phyloP scores from a whole-genome alignment of 257 asterid genomes.

The Petrea volubilis region DNA sequence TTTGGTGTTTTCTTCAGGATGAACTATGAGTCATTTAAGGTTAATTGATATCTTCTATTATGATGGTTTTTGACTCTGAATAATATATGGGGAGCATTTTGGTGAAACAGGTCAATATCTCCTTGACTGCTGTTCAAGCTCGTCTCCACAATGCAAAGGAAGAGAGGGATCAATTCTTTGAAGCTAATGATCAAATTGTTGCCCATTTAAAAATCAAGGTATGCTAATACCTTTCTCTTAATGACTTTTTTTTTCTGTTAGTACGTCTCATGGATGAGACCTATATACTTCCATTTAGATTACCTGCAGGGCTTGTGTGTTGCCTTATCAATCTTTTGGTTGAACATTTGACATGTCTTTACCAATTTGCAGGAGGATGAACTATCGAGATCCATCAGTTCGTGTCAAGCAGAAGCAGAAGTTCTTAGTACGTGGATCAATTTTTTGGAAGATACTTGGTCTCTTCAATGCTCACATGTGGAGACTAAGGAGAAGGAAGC shows the following conservation, averaged over 20 bases:
- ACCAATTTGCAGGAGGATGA: slow-evolving; percentile 74
- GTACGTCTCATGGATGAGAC: background rate
- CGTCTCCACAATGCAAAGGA: slow-evolving; percentile 83
- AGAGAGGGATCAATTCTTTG: slow-evolving; percentile 96
- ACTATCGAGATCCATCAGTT: slow-evolving; percentile 59
- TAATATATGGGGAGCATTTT: slow-evolving; percentile 25
- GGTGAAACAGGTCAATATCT: slow-evolving; percentile 67
- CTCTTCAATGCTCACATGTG: slow-evolving; percentile 71
- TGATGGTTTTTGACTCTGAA: background rate
- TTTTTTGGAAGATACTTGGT: slow-evolving; percentile 96
- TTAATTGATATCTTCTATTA: slow-evolving; percentile 1
- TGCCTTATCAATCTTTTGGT: slow-evolving; percentile 18
- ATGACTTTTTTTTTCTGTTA: slow-evolving; percentile 9
- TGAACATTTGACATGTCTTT: slow-evolving; percentile 13
- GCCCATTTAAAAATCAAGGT: slow-evolving; percentile 90
- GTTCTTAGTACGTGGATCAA: slow-evolving; percentile 82
- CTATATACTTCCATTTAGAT: slow-evolving; percentile 11
- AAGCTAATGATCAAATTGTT: slow-evolving; percentile 95
- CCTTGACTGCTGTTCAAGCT: slow-evolving; percentile 80
- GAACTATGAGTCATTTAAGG: slow-evolving; percentile 8
- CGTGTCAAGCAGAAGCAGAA: slow-evolving; percentile 73
- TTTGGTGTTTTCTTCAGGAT: slow-evolving; percentile 6
- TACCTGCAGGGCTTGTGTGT: slow-evolving; percentile 4
- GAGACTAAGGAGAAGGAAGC: slow-evolving; percentile 71
- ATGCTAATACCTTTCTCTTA: slow-evolving; percentile 17